Conservation (phyloP, 2,329 filamentous ascomycete species). For the Coniochaeta hoffmannii region DNA sequence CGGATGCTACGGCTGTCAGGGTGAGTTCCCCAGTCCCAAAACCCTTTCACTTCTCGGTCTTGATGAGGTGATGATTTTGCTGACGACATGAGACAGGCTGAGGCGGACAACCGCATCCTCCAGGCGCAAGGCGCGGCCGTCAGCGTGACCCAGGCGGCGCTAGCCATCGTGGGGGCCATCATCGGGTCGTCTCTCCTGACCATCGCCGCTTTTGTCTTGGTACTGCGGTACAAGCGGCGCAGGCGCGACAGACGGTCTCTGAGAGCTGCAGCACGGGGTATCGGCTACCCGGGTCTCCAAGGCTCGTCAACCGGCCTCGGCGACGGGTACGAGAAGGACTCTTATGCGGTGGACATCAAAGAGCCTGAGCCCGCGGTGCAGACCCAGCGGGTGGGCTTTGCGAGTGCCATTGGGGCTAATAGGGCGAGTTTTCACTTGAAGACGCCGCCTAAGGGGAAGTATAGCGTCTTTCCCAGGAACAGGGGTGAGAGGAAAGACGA, state of each 20-base stretch:
- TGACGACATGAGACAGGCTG: conserved; percentile 11
- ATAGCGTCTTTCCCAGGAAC: conserved; percentile 18
- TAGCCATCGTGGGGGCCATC: conserved; percentile 64
- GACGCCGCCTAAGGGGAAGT: conserved; percentile 11
- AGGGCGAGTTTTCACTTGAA: conserved; percentile 7
- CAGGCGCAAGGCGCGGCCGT: conserved; percentile 44
- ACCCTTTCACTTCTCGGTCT: not conserved
- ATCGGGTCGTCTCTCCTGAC: conserved; percentile 25
- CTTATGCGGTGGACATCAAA: not conserved
- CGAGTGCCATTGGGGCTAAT: not conserved
- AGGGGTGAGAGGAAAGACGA: not conserved
- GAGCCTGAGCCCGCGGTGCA: not conserved
- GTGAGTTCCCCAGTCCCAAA: conserved; percentile 14
- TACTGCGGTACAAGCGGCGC: conserved; percentile 7
- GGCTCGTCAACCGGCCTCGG: not conserved
- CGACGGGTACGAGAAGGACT: not conserved
- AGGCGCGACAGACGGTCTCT: not conserved
- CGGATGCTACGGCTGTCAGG: conserved; percentile 21
- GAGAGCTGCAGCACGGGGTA: not conserved
- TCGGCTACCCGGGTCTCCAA: not conserved
- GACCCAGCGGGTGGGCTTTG: not conserved
- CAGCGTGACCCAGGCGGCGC: conserved; percentile 70
- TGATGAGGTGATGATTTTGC: not conserved
- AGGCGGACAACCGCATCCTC: conserved; percentile 22
- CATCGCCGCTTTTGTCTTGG: conserved; percentile 20